These are phyloP conservation scores for Saccharomycopsis sp. DNA, from an alignment of 805 yeast genomes.

Conservation along the genomic window DNA sequence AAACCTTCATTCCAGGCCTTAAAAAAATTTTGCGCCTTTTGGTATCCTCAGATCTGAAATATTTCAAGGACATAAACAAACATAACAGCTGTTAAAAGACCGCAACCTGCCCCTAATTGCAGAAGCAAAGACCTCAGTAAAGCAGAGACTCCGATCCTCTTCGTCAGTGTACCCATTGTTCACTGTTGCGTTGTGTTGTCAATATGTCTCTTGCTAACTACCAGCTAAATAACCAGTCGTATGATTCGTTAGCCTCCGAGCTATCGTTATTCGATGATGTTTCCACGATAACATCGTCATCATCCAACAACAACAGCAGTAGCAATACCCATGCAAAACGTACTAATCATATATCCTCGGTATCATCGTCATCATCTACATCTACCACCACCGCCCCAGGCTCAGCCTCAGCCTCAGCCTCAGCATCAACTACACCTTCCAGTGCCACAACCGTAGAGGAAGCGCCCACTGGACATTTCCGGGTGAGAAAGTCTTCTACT, in stretches of 20 bases:
- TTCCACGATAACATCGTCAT: background rate
- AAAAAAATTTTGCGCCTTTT: background rate
- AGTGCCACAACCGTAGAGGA: background rate
- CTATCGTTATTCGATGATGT: background rate
- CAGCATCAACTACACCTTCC: background rate
- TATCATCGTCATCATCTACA: background rate
- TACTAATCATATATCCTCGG: background rate
- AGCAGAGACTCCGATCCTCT: too few relatives aligned
- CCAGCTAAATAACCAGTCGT: background rate
- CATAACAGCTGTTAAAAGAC: too few relatives aligned
- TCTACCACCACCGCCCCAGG: background rate
- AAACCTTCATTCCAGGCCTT: background rate
- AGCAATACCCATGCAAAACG: background rate
- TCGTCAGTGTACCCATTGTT: too few relatives aligned
- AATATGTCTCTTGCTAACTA: background rate
- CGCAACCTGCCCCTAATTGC: too few relatives aligned
- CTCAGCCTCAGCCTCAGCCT: too few relatives aligned
- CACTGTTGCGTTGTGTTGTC: too few relatives aligned
- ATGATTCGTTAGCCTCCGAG: background rate
- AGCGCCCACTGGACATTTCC: background rate
- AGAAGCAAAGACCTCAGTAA: too few relatives aligned
- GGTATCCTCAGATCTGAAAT: background rate
- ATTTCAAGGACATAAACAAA: too few relatives aligned
- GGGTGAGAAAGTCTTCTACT: background rate
- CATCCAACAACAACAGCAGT: background rate